Conservation (phyloP, 2,329 filamentous ascomycete genomes). For the Apiospora kogelbergensis region DNA sequence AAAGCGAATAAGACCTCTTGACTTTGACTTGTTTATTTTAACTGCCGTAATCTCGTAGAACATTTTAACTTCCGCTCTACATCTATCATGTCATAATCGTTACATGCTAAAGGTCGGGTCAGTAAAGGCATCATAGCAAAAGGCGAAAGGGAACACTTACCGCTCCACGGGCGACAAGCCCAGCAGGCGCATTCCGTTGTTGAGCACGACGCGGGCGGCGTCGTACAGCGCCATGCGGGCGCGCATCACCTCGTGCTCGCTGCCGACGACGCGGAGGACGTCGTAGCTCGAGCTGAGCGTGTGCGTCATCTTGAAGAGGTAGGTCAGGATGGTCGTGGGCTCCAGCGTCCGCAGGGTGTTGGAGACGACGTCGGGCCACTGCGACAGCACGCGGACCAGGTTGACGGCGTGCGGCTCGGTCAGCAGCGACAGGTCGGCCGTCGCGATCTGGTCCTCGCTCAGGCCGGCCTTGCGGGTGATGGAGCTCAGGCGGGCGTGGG, state of each 20-base stretch:
- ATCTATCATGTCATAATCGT: background rate
- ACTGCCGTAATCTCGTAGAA: too few species aligned
- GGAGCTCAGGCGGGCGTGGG: conserved; percentile 61
- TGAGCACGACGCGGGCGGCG: conserved; percentile 70
- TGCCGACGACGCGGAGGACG: conserved; percentile 78
- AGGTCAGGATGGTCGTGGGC: conserved; percentile 63
- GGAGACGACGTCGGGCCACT: conserved; percentile 82
- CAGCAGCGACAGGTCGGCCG: conserved; percentile 59
- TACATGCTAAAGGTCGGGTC: background rate
- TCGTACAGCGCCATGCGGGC: conserved; percentile 79
- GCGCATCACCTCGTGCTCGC: conserved; percentile 68
- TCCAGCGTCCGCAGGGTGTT: conserved; percentile 85
- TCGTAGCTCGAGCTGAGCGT: conserved; percentile 78
- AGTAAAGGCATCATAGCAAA: background rate
- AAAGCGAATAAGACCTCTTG: too few species aligned
- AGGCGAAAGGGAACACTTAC: conserved; percentile 19
- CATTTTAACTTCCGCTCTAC: too few species aligned
- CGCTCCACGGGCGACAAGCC: conserved; percentile 77
- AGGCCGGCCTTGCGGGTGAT: conserved; percentile 33
- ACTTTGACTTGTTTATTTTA: too few species aligned
- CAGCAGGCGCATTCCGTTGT: conserved; percentile 80
- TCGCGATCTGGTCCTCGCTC: conserved; percentile 38
- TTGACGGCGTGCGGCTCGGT: conserved; percentile 59
- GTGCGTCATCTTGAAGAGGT: conserved; percentile 73
- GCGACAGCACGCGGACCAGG: conserved; percentile 70